These are phyloP conservation scores for Nidularia pulvinata DNA, from an alignment of 768 basidiomycete genomes.

Conservation along the genomic window DNA sequence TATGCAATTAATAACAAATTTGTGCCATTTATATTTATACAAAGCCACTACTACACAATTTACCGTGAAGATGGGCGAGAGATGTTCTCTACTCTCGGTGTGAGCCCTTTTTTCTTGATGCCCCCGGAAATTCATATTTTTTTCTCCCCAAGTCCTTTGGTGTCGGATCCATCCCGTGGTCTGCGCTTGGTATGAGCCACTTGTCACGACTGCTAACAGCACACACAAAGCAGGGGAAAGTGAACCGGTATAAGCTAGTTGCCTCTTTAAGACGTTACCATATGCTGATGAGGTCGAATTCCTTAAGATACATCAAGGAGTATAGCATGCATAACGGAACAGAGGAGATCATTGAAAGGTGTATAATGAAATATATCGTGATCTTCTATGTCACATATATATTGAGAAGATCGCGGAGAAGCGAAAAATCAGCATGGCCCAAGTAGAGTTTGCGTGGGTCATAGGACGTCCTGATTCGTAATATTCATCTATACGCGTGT, in stretches of 20 bases:
- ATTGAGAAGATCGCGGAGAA: slow-evolving; percentile 57
- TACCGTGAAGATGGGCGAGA: slow-evolving; percentile 70
- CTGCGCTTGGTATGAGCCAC: slow-evolving; percentile 50
- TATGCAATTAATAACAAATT: slow-evolving; percentile 60
- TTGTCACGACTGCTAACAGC: slow-evolving; percentile 36
- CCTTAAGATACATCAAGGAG: slow-evolving; percentile 5
- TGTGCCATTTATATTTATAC: slow-evolving; percentile 69
- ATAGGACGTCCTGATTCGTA: slow-evolving; percentile 8
- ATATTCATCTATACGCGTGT: neutral
- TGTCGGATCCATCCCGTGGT: slow-evolving; percentile 61
- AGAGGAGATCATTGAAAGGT: slow-evolving; percentile 33
- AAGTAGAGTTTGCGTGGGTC: slow-evolving; percentile 51
- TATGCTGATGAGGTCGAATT: neutral
- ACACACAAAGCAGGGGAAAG: slow-evolving; percentile 34
- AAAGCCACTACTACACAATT: slow-evolving; percentile 61
- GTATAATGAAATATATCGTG: neutral
- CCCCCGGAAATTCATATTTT: neutral
- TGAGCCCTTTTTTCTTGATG: slow-evolving; percentile 5
- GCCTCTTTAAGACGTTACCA: neutral
- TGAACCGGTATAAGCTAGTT: slow-evolving; percentile 27
- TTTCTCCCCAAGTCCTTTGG: slow-evolving; percentile 37
- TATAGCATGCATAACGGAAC: slow-evolving; percentile 19
- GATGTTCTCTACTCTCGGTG: slow-evolving; percentile 62
- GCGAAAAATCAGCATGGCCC: slow-evolving; percentile 51
- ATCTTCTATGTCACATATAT: slow-evolving; percentile 13